Conservation (phyloP, 2,329 filamentous ascomycete species). For the Intubia oerlemansii region DNA sequence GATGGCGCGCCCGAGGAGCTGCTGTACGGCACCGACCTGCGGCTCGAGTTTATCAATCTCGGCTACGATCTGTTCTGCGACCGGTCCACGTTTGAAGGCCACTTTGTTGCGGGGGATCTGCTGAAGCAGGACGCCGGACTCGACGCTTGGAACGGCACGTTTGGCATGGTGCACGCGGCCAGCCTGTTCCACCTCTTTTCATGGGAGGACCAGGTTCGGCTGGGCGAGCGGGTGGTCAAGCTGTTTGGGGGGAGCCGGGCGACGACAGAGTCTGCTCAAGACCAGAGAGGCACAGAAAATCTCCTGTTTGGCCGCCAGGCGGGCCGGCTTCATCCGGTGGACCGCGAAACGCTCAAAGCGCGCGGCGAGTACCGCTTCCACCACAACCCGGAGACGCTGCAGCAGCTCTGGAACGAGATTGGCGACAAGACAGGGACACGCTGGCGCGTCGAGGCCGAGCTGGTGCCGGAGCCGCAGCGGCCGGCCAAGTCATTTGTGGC, state of each 20-base stretch:
- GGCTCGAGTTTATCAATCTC: constrained; percentile 13
- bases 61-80: constrained; percentile 16
- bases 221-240: constrained; percentile 9
- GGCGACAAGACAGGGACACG: constrained; percentile 12
- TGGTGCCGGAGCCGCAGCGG: constrained; percentile 1
- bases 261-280: too few species aligned
- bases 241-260: constrained; percentile 11
- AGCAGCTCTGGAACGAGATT: constrained; percentile 18
- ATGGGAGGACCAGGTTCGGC: constrained; percentile 11
- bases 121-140: too few species aligned
- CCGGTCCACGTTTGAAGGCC: constrained; percentile 7
- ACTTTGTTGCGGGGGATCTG: constrained; percentile 11
- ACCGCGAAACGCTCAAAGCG: too few species aligned
- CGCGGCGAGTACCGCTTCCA: constrained; percentile 14
- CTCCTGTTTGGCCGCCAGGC: constrained; percentile 12
- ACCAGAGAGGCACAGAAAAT: too few species aligned
- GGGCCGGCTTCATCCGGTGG: too few species aligned
- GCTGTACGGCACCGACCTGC: constrained; percentile 18
- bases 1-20: constrained; percentile 18
- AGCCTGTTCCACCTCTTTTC: constrained; percentile 15
- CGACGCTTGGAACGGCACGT: constrained; percentile 8
- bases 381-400: constrained; percentile 20
- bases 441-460: constrained; percentile 5
- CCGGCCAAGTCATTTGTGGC: too few species aligned
- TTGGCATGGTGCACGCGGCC: constrained; percentile 13